Percentiles rank a stretch among this genome's conserved stretches.
phyloP scores from a whole-genome alignment of 2,329 filamentous ascomycete genomes.

The Clonostachys byssicola region DNA sequence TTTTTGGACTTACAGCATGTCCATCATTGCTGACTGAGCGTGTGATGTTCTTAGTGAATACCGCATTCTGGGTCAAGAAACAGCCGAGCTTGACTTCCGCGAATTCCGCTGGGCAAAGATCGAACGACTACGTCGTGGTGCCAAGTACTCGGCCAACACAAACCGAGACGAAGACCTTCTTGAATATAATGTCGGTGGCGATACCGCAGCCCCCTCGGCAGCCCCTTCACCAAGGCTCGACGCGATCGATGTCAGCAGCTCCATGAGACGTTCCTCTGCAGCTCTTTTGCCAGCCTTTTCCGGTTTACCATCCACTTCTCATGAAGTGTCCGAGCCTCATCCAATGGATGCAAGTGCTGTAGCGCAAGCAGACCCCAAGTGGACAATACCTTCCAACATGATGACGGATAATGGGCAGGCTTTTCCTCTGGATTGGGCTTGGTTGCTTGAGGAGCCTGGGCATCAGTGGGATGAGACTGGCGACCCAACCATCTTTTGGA shows the following conservation, averaged over 20 bases:
- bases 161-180: not conserved
- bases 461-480: not conserved
- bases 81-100: not conserved
- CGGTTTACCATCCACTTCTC: not conserved
- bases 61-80: not conserved
- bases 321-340: not conserved
- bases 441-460: not conserved
- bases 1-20: too few species aligned
- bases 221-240: too few species aligned
- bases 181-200: not conserved
- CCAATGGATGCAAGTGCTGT: too few species aligned
- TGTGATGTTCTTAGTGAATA: not conserved
- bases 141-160: not conserved
- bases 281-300: too few species aligned
- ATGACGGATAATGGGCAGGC: not conserved
- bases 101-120: not conserved
- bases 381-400: too few species aligned
- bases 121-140: not conserved
- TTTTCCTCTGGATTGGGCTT: not conserved
- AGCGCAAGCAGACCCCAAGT: too few species aligned
- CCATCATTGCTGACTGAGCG: too few species aligned
- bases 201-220: not conserved
- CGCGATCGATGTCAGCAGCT: too few species aligned
- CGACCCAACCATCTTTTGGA: not conserved
- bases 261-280: too few species aligned